Evolutionary conservation across 768 basidiomycete genomes (phyloP).

Genomic region (Suillus bovinus): DNA sequence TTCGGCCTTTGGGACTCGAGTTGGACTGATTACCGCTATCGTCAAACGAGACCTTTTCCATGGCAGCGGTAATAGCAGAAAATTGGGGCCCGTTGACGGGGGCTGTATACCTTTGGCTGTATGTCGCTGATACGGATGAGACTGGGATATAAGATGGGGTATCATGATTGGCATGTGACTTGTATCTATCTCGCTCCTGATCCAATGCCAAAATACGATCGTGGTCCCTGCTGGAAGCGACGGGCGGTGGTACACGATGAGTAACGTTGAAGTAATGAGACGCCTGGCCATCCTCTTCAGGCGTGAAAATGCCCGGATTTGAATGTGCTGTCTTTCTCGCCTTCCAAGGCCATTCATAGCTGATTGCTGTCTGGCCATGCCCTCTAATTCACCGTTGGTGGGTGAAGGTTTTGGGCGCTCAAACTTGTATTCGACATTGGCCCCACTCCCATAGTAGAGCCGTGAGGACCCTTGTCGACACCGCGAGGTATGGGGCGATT

Average conservation of each 20-base stretch:
- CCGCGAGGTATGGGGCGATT: slow-evolving; percentile 10
- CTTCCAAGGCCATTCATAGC: slow-evolving; percentile 20
- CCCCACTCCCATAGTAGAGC: slow-evolving; percentile 17
- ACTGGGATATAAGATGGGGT: slow-evolving; percentile 5
- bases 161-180: neutral
- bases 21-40: slow-evolving; percentile 24
- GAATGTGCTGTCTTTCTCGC: slow-evolving; percentile 24
- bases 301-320: slow-evolving; percentile 36
- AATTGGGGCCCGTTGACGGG: neutral
- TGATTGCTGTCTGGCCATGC: slow-evolving; percentile 13
- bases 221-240: slow-evolving; percentile 21
- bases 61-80: slow-evolving; percentile 21
- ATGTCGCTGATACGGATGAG: slow-evolving; percentile 11
- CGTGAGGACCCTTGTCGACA: slow-evolving; percentile 21
- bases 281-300: slow-evolving; percentile 42
- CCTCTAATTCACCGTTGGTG: slow-evolving; percentile 31
- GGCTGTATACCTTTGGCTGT: slow-evolving; percentile 1
- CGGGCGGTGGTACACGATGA: slow-evolving; percentile 40
- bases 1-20: slow-evolving; percentile 20
- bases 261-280: slow-evolving; percentile 44
- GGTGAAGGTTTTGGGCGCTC: slow-evolving; percentile 21
- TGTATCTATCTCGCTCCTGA: slow-evolving; percentile 21
- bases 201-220: slow-evolving; percentile 23
- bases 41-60: slow-evolving; percentile 26
- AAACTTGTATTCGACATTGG: slow-evolving; percentile 22